A percentile compares a stretch with the other conserved stretches of the same genome.
Evolutionary conservation across 306 rosid genomes (phyloP).

Genomic region (Hippophae gyantsensis): DNA sequence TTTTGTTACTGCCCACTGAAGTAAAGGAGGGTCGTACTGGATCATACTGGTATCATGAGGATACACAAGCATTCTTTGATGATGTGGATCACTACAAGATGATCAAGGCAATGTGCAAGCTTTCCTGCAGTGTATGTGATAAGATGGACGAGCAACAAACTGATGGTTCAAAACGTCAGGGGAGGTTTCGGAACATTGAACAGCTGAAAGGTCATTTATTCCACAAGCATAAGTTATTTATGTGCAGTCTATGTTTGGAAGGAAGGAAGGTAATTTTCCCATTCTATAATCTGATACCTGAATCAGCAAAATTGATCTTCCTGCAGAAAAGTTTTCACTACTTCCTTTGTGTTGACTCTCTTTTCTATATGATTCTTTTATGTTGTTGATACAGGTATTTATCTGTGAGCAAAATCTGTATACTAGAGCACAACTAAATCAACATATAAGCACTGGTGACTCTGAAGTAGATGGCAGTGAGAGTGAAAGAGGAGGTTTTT

Average conservation of each 20-base stretch:
- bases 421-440: slow-evolving; percentile 68
- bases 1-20: slow-evolving; percentile 34
- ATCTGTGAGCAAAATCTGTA: slow-evolving; percentile 94
- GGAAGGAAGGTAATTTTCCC: slow-evolving; percentile 70
- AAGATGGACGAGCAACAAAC: slow-evolving; percentile 63
- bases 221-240: slow-evolving; percentile 63
- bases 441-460: slow-evolving; percentile 71
- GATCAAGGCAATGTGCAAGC: slow-evolving; percentile 56
- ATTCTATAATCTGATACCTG: neutral
- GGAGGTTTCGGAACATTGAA: slow-evolving; percentile 55
- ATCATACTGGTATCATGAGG: slow-evolving; percentile 46
- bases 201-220: slow-evolving; percentile 91
- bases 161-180: slow-evolving; percentile 53
- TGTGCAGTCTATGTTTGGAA: slow-evolving; percentile 89
- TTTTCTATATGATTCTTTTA: neutral
- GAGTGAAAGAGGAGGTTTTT: slow-evolving; percentile 96
- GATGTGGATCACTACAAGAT: slow-evolving; percentile 51
- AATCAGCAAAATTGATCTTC: too few species aligned
- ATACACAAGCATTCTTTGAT: slow-evolving; percentile 37
- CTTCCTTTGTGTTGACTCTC: neutral
- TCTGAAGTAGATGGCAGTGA: slow-evolving; percentile 96
- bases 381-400: slow-evolving; percentile 42
- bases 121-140: slow-evolving; percentile 78
- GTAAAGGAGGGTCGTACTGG: slow-evolving; percentile 41
- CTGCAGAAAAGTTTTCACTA: neutral